Percentiles rank a stretch among this genome's conserved stretches.
These are phyloP conservation scores for Oehlia diaphana DNA, from an alignment of 192 early-diverging fungal genomes.

Conservation along the genomic window DNA sequence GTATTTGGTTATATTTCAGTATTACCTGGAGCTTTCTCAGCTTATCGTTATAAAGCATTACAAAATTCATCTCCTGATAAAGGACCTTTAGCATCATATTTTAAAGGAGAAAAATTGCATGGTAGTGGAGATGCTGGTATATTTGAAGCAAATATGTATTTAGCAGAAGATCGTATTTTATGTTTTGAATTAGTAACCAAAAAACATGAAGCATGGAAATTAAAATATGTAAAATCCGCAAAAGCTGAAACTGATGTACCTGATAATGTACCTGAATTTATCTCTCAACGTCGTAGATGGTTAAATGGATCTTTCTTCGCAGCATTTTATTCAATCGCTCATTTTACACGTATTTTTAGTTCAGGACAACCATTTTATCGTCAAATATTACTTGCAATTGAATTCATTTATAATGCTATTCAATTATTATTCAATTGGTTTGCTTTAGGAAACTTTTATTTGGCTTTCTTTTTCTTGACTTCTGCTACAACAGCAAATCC, in stretches of 20 bases:
- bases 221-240: slow-evolving; percentile 88
- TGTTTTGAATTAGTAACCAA: slow-evolving; percentile 95
- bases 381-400: slow-evolving; percentile 64
- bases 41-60: slow-evolving; percentile 87
- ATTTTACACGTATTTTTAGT: slow-evolving; percentile 70
- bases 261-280: slow-evolving; percentile 82
- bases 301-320: slow-evolving; percentile 92
- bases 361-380: slow-evolving; percentile 69
- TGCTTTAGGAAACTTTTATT: slow-evolving; percentile 77
- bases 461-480: slow-evolving; percentile 78
- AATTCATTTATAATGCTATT: slow-evolving; percentile 81
- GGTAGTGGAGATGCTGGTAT: slow-evolving; percentile 56
- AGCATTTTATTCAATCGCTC: slow-evolving; percentile 71
- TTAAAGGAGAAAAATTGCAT: slow-evolving; percentile 89
- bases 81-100: slow-evolving; percentile 80
- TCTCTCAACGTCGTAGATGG: slow-evolving; percentile 94
- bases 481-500: slow-evolving; percentile 42
- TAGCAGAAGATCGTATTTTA: slow-evolving; percentile 90
- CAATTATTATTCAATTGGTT: slow-evolving; percentile 88
- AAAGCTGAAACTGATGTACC: slow-evolving; percentile 93
- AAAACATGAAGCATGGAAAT: slow-evolving; percentile 70
- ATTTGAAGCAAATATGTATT: slow-evolving; percentile 91
- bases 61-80: slow-evolving; percentile 60
- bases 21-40: slow-evolving; percentile 94
- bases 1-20: slow-evolving; percentile 97